Evolutionary conservation across 371 early-diverging fungal species (phyloP).

Genomic region (Mortierella sp.): DNA sequence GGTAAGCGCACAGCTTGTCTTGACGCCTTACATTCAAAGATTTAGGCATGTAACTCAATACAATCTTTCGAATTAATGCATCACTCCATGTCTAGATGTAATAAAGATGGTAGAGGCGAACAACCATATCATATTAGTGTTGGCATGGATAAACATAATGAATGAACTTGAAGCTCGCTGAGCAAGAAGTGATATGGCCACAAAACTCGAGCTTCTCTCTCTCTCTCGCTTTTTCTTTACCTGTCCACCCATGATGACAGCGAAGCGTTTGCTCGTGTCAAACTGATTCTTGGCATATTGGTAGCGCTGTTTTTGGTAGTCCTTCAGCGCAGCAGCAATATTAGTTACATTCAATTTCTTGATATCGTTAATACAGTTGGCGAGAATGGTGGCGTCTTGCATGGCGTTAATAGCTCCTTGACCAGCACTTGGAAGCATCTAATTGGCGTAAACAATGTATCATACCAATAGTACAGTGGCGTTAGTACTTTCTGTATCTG

Average conservation of each 20-base stretch:
- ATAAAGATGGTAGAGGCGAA: neutral
- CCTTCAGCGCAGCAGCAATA: constrained; percentile 16
- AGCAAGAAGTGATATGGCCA: too few relatives aligned
- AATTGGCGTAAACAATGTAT: neutral
- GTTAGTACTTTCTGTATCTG: neutral
- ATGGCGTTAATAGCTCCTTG: constrained; percentile 48
- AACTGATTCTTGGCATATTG: constrained; percentile 28
- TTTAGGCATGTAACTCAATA: constrained; percentile 34
- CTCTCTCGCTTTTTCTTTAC: neutral
- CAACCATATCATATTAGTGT: neutral
- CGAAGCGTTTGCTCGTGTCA: constrained; percentile 30
- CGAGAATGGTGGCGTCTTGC: constrained; percentile 41
- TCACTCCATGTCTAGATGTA: constrained; percentile 5
- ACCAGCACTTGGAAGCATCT: constrained; percentile 45
- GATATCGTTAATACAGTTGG: constrained; percentile 42
- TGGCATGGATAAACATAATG: too few relatives aligned
- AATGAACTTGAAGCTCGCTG: too few relatives aligned
- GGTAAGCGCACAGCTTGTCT: constrained; percentile 34
- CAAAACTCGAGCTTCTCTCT: too few relatives aligned
- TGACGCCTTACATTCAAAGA: constrained; percentile 26
- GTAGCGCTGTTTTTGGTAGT: constrained; percentile 35
- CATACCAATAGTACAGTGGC: neutral
- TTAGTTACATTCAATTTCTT: neutral
- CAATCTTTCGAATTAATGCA: constrained; percentile 29
- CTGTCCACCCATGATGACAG: constrained; percentile 36